Conservation (phyloP, 352 stramenopile species). For the Phytophthora sp. region DNA sequence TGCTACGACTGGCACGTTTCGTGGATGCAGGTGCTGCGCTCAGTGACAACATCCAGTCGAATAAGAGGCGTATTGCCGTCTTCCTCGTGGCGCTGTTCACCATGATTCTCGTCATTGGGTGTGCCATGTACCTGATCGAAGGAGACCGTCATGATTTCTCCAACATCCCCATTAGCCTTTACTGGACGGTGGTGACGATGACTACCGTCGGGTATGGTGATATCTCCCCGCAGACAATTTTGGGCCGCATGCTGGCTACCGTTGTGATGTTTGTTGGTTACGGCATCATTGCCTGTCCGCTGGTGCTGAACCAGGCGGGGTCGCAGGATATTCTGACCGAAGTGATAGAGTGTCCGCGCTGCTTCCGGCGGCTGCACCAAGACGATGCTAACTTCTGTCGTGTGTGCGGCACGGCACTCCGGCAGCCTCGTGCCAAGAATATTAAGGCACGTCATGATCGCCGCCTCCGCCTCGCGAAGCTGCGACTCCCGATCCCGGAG, state of each 20-base stretch:
- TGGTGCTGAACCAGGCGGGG: constrained; percentile 73
- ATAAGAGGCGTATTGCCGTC: constrained; percentile 80
- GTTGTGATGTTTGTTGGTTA: constrained; percentile 90
- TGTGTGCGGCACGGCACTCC: constrained; percentile 68
- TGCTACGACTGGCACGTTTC: constrained; percentile 76
- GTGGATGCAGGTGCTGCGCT: constrained; percentile 69
- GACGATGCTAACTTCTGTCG: constrained; percentile 85
- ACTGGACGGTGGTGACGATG: constrained; percentile 90
- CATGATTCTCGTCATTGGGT: constrained; percentile 84
- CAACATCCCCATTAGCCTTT: constrained; percentile 89
- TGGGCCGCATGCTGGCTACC: constrained; percentile 80
- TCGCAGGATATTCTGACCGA: constrained; percentile 60
- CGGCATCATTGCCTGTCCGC: constrained; percentile 83
- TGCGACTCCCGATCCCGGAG: constrained; percentile 46
- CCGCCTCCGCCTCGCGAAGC: constrained; percentile 59
- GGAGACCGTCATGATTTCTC: constrained; percentile 78
- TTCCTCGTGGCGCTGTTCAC: constrained; percentile 80
- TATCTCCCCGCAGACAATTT: constrained; percentile 81
- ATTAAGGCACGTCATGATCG: constrained; percentile 67
- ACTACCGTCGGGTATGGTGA: constrained; percentile 89
- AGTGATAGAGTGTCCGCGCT: constrained; percentile 74
- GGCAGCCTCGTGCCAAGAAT: constrained; percentile 57
- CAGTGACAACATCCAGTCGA: constrained; percentile 81
- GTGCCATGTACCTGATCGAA: constrained; percentile 87
- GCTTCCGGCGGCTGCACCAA: constrained; percentile 79